These are phyloP conservation scores for Silene coronaria DNA, from an alignment of 179 eudicot species.

Conservation along the genomic window DNA sequence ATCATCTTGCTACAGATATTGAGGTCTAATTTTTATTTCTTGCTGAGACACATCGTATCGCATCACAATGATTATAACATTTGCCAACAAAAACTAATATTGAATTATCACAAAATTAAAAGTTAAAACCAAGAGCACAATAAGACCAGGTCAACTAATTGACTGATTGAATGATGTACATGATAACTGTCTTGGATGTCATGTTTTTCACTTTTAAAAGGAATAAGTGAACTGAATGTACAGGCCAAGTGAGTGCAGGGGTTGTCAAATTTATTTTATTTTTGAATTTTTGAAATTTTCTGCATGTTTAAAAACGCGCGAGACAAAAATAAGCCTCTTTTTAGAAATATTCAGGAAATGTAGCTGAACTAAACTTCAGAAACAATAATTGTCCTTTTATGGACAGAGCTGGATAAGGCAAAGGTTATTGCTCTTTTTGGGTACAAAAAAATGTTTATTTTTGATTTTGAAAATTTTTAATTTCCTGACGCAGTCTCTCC, in stretches of 20 bases:
- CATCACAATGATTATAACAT: neutral
- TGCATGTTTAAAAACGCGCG: neutral
- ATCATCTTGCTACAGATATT: neutral
- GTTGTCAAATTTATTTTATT: neutral
- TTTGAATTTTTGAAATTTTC: neutral
- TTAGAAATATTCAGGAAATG: neutral
- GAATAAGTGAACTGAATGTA: neutral
- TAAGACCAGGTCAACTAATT: neutral
- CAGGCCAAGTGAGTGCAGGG: neutral
- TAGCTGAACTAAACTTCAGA: neutral
- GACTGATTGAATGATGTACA: neutral
- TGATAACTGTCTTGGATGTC: neutral
- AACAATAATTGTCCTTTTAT: too few species aligned
- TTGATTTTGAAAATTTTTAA: neutral
- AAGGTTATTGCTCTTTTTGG: too few species aligned
- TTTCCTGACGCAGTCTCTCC: neutral
- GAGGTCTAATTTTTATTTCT: neutral
- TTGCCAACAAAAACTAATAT: neutral
- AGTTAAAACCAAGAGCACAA: neutral
- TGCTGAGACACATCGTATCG: neutral
- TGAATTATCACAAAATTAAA: neutral
- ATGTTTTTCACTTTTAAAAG: neutral
- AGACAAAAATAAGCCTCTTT: neutral
- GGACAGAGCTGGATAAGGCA: too few species aligned
- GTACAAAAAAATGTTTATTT: too few species aligned